These are phyloP conservation scores for Blyttiomyces sp. DNA, from an alignment of 371 early-diverging fungal species.

Conservation along the genomic window DNA sequence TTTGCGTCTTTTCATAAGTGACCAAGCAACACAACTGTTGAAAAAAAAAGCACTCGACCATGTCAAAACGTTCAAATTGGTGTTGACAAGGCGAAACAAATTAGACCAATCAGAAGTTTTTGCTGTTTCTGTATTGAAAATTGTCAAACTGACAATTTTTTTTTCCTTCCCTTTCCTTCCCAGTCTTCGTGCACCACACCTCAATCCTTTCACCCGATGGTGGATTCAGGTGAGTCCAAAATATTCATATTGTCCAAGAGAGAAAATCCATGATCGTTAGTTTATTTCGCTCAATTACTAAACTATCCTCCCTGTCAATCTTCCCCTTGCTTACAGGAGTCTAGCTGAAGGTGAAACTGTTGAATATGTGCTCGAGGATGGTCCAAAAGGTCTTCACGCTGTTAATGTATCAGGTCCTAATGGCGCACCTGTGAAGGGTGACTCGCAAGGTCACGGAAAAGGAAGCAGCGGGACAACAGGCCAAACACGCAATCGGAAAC, in stretches of 20 bases:
- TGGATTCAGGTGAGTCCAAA: conserved; percentile 65
- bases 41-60: no score
- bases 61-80: no score
- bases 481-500: no score
- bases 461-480: no score
- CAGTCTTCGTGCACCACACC: conserved; percentile 87
- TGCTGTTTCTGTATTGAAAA: conserved; percentile 3
- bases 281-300: no score
- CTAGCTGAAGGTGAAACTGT: conserved; percentile 66
- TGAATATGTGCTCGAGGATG: conserved; percentile 75
- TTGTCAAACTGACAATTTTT: not conserved
- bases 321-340: conserved; percentile 35
- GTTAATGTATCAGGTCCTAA: conserved; percentile 77
- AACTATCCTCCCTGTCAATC: conserved; percentile 1
- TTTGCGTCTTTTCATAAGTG: no score
- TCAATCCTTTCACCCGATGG: conserved; percentile 72
- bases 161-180: conserved; percentile 3
- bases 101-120: no score
- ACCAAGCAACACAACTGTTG: no score
- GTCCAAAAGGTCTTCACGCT: conserved; percentile 82
- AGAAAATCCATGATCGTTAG: not conserved
- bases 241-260: not conserved
- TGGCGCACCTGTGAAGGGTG: conserved; percentile 71
- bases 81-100: no score
- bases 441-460: conserved; percentile 47